phyloP scores from a whole-genome alignment of 305 asterid species.

The Solanum hybrid region DNA sequence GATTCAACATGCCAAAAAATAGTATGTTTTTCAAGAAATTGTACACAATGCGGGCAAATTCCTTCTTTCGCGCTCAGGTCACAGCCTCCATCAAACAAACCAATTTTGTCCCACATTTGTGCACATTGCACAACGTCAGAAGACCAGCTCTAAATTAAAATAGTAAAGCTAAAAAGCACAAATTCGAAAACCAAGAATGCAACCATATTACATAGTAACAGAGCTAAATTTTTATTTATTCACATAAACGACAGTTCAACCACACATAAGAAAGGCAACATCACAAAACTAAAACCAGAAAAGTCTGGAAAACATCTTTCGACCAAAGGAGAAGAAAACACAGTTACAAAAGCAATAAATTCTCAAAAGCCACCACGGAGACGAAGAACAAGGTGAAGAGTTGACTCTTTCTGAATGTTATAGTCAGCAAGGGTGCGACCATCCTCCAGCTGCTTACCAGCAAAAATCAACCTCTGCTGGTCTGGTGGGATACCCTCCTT shows the following conservation, averaged over 20 bases:
- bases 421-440: slow-evolving; percentile 4
- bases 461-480: slow-evolving; percentile 1
- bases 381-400: slow-evolving; percentile 3
- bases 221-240: neutral
- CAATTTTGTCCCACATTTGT: neutral
- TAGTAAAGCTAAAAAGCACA: neutral
- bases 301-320: neutral
- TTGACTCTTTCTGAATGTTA: slow-evolving; percentile 4
- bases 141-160: neutral
- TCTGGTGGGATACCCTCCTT: slow-evolving; percentile 4
- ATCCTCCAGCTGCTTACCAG: slow-evolving; percentile 9
- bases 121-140: neutral
- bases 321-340: neutral
- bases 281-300: neutral
- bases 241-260: neutral
- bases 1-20: neutral
- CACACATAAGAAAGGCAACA: neutral
- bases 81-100: neutral
- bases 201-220: neutral
- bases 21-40: neutral
- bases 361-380: slow-evolving; percentile 5
- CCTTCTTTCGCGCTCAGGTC: neutral
- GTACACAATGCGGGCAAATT: neutral
- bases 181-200: neutral
- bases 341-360: neutral